These are phyloP conservation scores for Candida sp. DNA, from an alignment of 1,139 yeast species.

Conservation along the genomic window DNA sequence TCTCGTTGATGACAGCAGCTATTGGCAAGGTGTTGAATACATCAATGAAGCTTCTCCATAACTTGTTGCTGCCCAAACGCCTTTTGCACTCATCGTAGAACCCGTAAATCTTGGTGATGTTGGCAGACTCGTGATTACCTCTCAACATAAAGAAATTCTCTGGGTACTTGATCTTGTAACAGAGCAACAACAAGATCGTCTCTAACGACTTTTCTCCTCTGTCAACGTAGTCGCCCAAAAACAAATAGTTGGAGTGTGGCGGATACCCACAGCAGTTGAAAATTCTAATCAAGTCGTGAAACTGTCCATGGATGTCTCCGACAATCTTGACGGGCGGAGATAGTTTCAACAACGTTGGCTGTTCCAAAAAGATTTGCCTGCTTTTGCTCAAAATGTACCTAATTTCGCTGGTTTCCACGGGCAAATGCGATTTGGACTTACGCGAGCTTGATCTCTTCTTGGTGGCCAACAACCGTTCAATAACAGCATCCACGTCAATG, in stretches of 20 bases:
- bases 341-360: conserved; percentile 87
- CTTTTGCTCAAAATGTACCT: conserved; percentile 69
- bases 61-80: conserved; percentile 59
- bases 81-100: conserved; percentile 98
- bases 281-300: conserved; percentile 85
- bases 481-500: conserved; percentile 57
- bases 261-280: conserved; percentile 98
- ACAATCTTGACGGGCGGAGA: conserved; percentile 97
- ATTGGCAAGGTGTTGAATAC: conserved; percentile 86
- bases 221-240: conserved; percentile 96
- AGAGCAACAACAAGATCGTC: conserved; percentile 80
- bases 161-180: conserved; percentile 95
- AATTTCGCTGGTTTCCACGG: conserved; percentile 57
- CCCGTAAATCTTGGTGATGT: conserved; percentile 94
- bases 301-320: conserved; percentile 98
- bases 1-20: conserved; percentile 86
- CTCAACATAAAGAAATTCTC: conserved; percentile 92
- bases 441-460: conserved; percentile 26
- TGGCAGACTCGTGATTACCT: conserved; percentile 98
- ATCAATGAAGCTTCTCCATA: conserved; percentile 81
- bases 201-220: conserved; percentile 95
- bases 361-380: conserved; percentile 84
- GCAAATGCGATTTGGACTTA: conserved; percentile 44
- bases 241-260: conserved; percentile 91
- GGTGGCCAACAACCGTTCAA: conserved; percentile 55